phyloP scores from a whole-genome alignment of 1,284 basidiomycete species.

The Phellopilus nigrolimitatus region DNA sequence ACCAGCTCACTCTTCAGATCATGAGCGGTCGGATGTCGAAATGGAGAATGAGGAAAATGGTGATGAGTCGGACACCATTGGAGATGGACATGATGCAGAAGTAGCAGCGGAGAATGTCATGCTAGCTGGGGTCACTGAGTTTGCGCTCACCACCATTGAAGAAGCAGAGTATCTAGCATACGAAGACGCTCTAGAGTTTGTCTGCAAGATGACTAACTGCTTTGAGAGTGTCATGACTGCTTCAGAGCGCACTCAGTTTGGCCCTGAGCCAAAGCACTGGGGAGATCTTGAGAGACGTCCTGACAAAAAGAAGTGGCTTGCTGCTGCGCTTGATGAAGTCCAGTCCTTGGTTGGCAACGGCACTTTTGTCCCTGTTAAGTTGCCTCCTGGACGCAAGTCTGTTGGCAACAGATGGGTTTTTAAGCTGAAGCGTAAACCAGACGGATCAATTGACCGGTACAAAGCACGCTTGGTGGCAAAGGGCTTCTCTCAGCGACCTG shows the following conservation, averaged over 20 bases:
- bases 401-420: slow-evolving; percentile 23
- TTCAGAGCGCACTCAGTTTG: neutral
- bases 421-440: slow-evolving; percentile 21
- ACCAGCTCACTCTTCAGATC: neutral
- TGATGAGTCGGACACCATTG: neutral
- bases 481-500: slow-evolving; percentile 38
- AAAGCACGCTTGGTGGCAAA: slow-evolving; percentile 38
- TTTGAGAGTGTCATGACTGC: neutral
- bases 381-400: slow-evolving; percentile 20
- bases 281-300: no score
- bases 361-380: slow-evolving; percentile 16
- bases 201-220: neutral
- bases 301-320: no score
- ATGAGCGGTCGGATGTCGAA: neutral
- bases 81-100: neutral
- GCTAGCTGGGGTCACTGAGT: neutral
- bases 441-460: slow-evolving; percentile 31
- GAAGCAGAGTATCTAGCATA: neutral
- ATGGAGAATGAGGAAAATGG: neutral
- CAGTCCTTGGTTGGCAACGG: slow-evolving; percentile 16
- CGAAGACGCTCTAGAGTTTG: neutral
- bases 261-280: neutral
- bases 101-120: no score
- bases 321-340: no score
- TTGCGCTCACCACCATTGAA: neutral